Evolutionary conservation across 2,329 filamentous ascomycete species (phyloP).

Genomic region (Diaporthe vaccinii): DNA sequence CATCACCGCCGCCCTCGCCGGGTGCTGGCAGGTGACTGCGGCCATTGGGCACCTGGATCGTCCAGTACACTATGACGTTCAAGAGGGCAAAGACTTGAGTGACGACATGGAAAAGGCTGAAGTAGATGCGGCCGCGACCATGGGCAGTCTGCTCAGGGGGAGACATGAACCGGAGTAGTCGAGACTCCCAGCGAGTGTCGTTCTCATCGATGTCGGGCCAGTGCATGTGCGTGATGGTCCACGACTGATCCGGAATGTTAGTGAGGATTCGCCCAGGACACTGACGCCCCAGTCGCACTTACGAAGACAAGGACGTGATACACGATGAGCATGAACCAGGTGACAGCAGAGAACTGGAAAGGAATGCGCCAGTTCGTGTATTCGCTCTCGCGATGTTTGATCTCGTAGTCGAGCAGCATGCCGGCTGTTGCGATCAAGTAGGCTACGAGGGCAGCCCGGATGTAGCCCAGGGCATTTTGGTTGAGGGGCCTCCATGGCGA

Average conservation of each 20-base stretch:
- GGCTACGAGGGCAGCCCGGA: conserved; percentile 58
- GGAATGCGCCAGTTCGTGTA: conserved; percentile 57
- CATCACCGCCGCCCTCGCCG: conserved; percentile 35
- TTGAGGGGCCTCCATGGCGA: conserved; percentile 64
- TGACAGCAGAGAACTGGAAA: conserved; percentile 65
- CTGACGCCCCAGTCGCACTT: conserved; percentile 44
- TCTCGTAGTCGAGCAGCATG: conserved; percentile 61
- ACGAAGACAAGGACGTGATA: conserved; percentile 64
- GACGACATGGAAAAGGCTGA: conserved; percentile 64
- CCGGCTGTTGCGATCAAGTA: conserved; percentile 58
- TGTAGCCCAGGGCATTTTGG: conserved; percentile 59
- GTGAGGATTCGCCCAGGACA: background rate
- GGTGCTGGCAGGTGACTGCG: conserved; percentile 50
- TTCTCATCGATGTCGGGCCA: conserved; percentile 57
- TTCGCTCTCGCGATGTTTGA: conserved; percentile 53
- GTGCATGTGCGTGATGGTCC: conserved; percentile 67
- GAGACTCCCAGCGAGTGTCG: conserved; percentile 53
- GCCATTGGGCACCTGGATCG: conserved; percentile 53
- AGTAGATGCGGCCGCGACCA: conserved; percentile 60
- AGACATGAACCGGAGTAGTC: conserved; percentile 57
- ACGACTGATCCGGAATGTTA: conserved; percentile 52
- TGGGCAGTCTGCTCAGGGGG: conserved; percentile 58
- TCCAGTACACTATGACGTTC: conserved; percentile 66
- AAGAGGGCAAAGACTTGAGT: conserved; percentile 62
- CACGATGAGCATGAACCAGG: conserved; percentile 56